Evolutionary conservation across 2,329 filamentous ascomycete genomes (phyloP).

Genomic region (Fusarium incarnatum): DNA sequence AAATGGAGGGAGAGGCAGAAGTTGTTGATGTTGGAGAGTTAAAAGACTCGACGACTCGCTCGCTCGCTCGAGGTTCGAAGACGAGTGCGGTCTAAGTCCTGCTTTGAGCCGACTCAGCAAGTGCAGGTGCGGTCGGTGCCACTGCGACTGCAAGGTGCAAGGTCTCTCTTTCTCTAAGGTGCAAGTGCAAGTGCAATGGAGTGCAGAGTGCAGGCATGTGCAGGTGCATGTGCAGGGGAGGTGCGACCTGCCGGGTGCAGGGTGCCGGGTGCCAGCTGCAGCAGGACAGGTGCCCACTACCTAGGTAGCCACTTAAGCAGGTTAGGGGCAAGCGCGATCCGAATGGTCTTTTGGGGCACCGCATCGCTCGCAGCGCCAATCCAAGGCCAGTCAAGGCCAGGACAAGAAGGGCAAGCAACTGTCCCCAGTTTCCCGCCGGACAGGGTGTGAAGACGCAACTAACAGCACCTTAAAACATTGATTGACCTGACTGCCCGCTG

Average conservation of each 20-base stretch:
- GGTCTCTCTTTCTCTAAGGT: conserved; percentile 9
- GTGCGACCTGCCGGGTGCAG: conserved; percentile 40
- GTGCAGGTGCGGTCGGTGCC: conserved; percentile 41
- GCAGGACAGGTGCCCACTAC: conserved; percentile 40
- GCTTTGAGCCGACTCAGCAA: conserved; percentile 45
- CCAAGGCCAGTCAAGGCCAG: conserved; percentile 7
- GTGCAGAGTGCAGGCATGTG: conserved; percentile 30
- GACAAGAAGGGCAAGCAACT: conserved; percentile 31
- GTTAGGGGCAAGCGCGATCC: conserved; percentile 41
- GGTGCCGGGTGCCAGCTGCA: conserved; percentile 42
- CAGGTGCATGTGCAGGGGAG: conserved; percentile 32
- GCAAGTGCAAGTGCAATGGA: conserved; percentile 33
- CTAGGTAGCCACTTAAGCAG: conserved; percentile 37
- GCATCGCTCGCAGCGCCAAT: conserved; percentile 34
- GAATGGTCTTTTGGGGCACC: conserved; percentile 9
- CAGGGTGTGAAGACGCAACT: conserved; percentile 19
- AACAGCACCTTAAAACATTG: conserved; percentile 23
- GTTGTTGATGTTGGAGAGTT: conserved; percentile 44
- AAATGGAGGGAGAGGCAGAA: conserved; percentile 41
- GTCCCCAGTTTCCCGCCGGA: conserved; percentile 32
- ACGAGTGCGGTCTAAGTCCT: conserved; percentile 48
- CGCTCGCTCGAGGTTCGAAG: conserved; percentile 40
- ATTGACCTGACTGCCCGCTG: background rate
- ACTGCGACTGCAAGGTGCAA: conserved; percentile 26
- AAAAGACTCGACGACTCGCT: conserved; percentile 35